phyloP scores from a whole-genome alignment of 441 rosid species.

The Rhodomyrtus psidioides region DNA sequence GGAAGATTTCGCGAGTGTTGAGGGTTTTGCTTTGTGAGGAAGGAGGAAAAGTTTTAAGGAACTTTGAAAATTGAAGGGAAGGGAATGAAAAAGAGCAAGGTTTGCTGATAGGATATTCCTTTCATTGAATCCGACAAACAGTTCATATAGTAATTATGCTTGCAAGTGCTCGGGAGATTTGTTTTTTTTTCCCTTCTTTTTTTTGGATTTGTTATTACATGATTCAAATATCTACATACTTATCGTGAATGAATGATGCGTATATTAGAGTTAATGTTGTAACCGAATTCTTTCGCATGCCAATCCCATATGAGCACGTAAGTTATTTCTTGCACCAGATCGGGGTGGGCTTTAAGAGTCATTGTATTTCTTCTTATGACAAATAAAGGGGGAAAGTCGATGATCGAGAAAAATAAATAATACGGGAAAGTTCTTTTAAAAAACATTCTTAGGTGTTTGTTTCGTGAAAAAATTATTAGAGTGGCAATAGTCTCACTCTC shows the following conservation, averaged over 20 bases:
- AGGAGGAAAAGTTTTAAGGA: not conserved
- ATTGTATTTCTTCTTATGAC: not conserved
- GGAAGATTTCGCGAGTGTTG: not conserved
- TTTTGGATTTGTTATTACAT: not conserved
- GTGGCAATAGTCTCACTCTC: not conserved
- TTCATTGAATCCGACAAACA: not conserved
- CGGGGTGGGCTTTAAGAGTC: not conserved
- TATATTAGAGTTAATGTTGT: too few relatives aligned
- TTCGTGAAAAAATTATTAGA: not conserved
- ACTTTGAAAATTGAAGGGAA: not conserved
- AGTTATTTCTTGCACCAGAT: too few relatives aligned
- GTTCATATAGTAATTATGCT: not conserved
- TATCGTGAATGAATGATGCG: rapidly evolving
- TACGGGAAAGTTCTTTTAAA: not conserved
- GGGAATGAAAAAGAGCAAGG: not conserved
- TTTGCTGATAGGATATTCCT: not conserved
- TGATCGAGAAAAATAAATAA: too few relatives aligned
- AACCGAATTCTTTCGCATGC: not conserved
- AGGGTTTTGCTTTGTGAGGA: not conserved
- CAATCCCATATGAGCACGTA: too few relatives aligned
- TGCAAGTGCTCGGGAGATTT: not conserved
- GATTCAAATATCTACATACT: not conserved
- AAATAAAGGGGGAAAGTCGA: not conserved
- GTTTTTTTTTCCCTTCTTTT: not conserved
- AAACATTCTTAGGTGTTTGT: not conserved